Evolutionary conservation across 225 moss, liverwort and hornwort species (phyloP).

Genomic region (Physcomitrium patens): DNA sequence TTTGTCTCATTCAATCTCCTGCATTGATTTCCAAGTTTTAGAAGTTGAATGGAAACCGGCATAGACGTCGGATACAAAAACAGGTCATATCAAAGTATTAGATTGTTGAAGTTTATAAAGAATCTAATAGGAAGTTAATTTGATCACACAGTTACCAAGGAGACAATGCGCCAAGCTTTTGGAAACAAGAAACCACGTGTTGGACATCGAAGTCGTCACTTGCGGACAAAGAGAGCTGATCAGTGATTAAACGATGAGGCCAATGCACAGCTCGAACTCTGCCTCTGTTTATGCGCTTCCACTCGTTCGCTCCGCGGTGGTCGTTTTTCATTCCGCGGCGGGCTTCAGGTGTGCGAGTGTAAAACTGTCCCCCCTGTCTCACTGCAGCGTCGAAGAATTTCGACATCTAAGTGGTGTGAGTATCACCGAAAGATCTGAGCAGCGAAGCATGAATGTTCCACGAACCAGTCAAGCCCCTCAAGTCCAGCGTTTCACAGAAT

Average conservation of each 20-base stretch:
- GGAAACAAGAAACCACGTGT: slow-evolving; percentile 54
- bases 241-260: slow-evolving; percentile 29
- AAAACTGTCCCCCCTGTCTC: background rate
- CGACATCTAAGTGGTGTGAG: slow-evolving; percentile 19
- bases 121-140: background rate
- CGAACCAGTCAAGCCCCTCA: slow-evolving; percentile 27
- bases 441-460: slow-evolving; percentile 32
- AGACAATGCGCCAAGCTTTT: slow-evolving; percentile 82
- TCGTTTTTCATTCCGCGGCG: slow-evolving; percentile 26
- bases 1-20: background rate
- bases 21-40: background rate
- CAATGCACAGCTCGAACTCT: slow-evolving; percentile 4
- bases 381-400: slow-evolving; percentile 6
- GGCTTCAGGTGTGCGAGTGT: slow-evolving; percentile 45
- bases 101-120: background rate
- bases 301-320: background rate
- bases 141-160: slow-evolving; percentile 69
- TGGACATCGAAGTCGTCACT: slow-evolving; percentile 71
- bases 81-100: background rate
- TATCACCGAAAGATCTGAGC: slow-evolving; percentile 5
- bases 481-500: slow-evolving; percentile 1
- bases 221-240: slow-evolving; percentile 72
- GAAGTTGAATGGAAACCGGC: background rate
- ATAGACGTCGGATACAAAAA: background rate
- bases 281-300: slow-evolving; percentile 11